phyloP scores from a whole-genome alignment of 352 stramenopile genomes.

The Chrysophaeum taylorii region DNA sequence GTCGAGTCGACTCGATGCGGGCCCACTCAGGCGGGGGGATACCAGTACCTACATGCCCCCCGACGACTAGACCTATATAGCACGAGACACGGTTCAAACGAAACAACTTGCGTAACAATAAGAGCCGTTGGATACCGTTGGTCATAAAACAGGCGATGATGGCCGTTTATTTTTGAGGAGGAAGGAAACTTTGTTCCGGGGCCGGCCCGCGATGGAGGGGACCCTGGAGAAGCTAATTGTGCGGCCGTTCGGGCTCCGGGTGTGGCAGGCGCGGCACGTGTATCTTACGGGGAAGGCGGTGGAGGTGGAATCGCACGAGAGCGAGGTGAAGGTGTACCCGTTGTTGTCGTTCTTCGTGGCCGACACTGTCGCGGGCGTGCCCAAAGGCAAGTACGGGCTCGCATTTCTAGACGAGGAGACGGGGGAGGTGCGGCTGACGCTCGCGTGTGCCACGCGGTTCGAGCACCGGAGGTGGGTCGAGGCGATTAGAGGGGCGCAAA shows the following conservation, averaged over 20 bases:
- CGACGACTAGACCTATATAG: too few species aligned
- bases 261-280: not conserved
- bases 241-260: not conserved
- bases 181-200: too few species aligned
- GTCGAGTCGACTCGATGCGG: too few species aligned
- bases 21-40: too few species aligned
- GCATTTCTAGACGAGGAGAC: not conserved
- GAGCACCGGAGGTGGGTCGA: not conserved
- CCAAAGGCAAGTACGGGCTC: not conserved
- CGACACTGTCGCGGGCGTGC: too few species aligned
- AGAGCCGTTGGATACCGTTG: too few species aligned
- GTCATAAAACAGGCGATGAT: too few species aligned
- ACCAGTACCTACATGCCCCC: too few species aligned
- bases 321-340: too few species aligned
- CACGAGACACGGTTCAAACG: too few species aligned
- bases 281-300: not conserved
- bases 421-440: not conserved
- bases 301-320: not conserved
- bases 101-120: too few species aligned
- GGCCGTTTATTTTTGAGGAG: too few species aligned
- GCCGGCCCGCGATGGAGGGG: slow-evolving; percentile 6
- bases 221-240: not conserved
- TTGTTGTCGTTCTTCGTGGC: not conserved
- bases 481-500: not conserved
- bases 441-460: not conserved